Conservation (phyloP, 192 early-diverging fungal genomes). For the Dispira parvispora region DNA sequence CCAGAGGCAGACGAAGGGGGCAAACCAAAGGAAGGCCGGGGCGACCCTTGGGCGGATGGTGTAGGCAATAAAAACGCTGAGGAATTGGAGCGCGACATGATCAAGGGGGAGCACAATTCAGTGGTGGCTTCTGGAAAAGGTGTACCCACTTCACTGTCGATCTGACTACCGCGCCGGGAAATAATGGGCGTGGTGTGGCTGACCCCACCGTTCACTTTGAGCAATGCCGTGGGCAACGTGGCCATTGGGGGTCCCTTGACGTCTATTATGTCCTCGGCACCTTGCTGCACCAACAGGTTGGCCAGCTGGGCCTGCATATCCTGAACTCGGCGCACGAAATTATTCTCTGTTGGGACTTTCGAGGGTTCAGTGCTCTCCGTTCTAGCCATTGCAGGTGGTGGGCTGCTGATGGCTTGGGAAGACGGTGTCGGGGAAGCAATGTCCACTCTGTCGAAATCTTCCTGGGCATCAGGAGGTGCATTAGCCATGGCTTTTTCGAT, state of each 20-base stretch:
- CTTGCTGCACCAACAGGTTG: neutral
- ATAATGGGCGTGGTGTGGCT: neutral
- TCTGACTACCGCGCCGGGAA: conserved; percentile 1
- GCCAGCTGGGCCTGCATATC: conserved; percentile 8
- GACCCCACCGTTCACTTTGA: neutral
- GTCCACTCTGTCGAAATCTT: neutral
- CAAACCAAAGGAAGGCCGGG: neutral
- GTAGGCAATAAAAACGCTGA: neutral
- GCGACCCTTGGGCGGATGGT: neutral
- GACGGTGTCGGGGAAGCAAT: neutral
- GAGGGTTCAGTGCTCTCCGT: neutral
- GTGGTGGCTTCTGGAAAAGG: neutral
- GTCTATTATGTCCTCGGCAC: neutral
- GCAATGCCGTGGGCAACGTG: neutral
- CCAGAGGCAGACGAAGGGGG: neutral
- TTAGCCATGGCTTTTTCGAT: conserved; percentile 11
- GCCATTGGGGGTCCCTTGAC: neutral
- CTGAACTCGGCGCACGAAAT: neutral
- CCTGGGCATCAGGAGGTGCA: conserved; percentile 13
- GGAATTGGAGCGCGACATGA: conserved; percentile 7
- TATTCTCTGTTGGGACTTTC: neutral
- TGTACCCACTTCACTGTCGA: neutral
- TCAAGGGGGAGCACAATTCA: neutral
- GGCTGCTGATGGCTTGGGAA: neutral
- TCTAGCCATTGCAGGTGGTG: neutral